Evolutionary conservation across 2,329 filamentous ascomycete species (phyloP), one percentile per base, ranked within the genome.

Genomic region (Penicillium digitatum): DNA sequence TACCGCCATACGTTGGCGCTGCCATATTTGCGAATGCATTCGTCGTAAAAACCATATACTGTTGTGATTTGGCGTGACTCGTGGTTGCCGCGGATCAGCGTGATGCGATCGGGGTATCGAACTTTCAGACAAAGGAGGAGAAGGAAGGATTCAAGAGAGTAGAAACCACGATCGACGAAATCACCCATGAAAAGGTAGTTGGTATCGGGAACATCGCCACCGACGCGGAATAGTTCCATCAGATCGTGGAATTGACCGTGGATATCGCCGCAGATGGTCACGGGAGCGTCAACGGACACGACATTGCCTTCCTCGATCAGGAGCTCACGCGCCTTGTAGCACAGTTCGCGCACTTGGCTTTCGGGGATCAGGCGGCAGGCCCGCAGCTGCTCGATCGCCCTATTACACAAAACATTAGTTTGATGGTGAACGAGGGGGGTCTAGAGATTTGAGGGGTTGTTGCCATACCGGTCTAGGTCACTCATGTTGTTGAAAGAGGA

Each of bases 151-250:
- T 99, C 93, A 65, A 99, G 86, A 2, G 90, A 96, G 79, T 97
- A 99, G 81, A 96, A 99, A 55, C 93, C 93, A 62, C 93, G 89
- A 74, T 99, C 93, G 70, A 99, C 93, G 67, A 96, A 99, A 75
- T 99, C 93, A 71, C 93, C 92, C 90, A 96, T 96, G 77, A 96
- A 96, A 3, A 96, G 84, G 74, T 96, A 96, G 70, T 95, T 96
- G 31, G 92, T 96, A 69, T 96, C 93, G 38, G 92, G 92, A 4
- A 95, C 90, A 72, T 96, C 90, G 60, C 92, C 92, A 58, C 92
- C 92, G 4, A 96, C 92, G 50, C 91, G 85, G 72, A 96, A 96
- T 6, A 96, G 84, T 74, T 96, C 93, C 93, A 96, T 96, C 66
- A 96, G 76, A 71, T 96, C 92, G 69, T 96, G 92, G 70, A 96